Evolutionary conservation across 495 filamentous ascomycete species (phyloP), one percentile per base, ranked within the genome.

Genomic region (Chaetomium fimeti): DNA sequence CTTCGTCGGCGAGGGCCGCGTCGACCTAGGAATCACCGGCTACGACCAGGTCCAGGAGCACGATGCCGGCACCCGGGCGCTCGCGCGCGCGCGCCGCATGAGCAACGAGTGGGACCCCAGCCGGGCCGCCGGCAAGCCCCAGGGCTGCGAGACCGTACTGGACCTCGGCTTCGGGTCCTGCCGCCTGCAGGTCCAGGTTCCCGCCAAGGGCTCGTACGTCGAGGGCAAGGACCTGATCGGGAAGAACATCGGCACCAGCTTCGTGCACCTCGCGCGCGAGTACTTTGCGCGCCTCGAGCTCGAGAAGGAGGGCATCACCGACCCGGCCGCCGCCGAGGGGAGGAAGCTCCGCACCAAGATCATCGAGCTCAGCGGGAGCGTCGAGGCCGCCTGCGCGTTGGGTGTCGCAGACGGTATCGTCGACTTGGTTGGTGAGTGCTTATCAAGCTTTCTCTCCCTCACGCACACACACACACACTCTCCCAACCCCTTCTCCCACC

Each of bases 361-460:
- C 67, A 91, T 94, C 71, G 92, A 92, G 72, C 83, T 97, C 54
- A 91, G 93, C 61, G 94, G 95, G 2, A 97, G 93, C 79, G 94
- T 98, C 27, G 94, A 98, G 78, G 92, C 93, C 53, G 93, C 95
- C 53, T 98, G 93, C 75, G 92, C 94, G 58, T 82, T 98, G 62
- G 95, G 94, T 53, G 92, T 97, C 42, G 94, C 94, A 22, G 92
- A 98, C 75, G 94, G 94, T 40, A 95, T 98, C 75, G 92, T 98
- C 27, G 95, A 98, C 79, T 85, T 98, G 63, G 94, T 98, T 72
- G 93, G 93, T 97, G 71, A 67, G 87, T 80, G 16, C n/a, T 47
- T 47, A 5, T n/a, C 43, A 18, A 9, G 5, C 22, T n/a, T n/a
- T n/a, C 11, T n/a, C 22, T 20, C 15, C 1, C 68, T 60, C 20